phyloP scores from a whole-genome alignment of 78 protist species.

The Dictyostelium intermedium region DNA sequence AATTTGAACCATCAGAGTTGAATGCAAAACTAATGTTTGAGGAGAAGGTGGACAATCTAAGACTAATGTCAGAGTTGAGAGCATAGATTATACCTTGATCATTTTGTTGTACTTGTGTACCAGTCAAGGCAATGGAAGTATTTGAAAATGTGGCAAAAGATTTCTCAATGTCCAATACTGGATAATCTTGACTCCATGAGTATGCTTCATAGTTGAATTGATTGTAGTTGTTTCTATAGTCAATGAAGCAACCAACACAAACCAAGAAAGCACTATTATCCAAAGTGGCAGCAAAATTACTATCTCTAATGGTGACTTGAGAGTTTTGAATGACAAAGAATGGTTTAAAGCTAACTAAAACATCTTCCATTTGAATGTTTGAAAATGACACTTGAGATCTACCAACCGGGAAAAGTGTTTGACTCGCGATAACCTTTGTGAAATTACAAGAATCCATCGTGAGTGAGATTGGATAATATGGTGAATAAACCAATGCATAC shows the following conservation, averaged over 20 bases:
- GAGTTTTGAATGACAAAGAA: neutral
- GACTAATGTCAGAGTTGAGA: neutral
- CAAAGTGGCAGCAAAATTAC: neutral
- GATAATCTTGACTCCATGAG: neutral
- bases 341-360: neutral
- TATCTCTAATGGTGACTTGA: neutral
- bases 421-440: neutral
- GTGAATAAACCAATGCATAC: neutral
- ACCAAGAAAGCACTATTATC: neutral
- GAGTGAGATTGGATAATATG: neutral
- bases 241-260: neutral
- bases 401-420: neutral
- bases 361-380: neutral
- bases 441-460: neutral
- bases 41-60: neutral
- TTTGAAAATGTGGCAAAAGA: neutral
- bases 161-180: neutral
- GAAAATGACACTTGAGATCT: neutral
- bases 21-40: neutral
- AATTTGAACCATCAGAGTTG: neutral
- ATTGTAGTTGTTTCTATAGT: neutral
- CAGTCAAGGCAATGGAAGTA: neutral
- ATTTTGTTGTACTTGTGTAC: neutral
- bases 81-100: slow-evolving; percentile 4
- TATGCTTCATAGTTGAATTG: neutral